These are phyloP conservation scores for Hanseniaspora lindneri DNA, from an alignment of 805 yeast genomes.

Conservation along the genomic window DNA sequence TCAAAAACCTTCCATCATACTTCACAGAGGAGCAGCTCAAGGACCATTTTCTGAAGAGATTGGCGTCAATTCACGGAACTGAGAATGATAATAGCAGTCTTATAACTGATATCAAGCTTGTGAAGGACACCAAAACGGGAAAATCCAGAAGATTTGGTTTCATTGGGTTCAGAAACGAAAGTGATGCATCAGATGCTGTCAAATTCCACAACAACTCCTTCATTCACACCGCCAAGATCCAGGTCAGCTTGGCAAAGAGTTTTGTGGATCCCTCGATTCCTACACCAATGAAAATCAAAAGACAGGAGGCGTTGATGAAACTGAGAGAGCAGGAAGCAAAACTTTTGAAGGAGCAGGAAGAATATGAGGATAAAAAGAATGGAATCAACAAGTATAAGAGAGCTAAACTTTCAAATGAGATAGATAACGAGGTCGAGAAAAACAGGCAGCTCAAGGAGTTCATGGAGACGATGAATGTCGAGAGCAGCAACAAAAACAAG, in stretches of 20 bases:
- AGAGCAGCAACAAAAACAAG: slow-evolving; percentile 40
- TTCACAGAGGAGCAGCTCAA: slow-evolving; percentile 60
- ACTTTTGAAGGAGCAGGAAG: slow-evolving; percentile 34
- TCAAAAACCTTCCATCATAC: slow-evolving; percentile 75
- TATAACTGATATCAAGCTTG: slow-evolving; percentile 79
- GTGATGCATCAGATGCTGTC: slow-evolving; percentile 70
- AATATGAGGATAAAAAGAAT: slow-evolving; percentile 32
- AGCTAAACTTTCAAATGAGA: slow-evolving; percentile 22
- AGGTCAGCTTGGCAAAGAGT: slow-evolving; percentile 72
- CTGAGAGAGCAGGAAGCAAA: slow-evolving; percentile 39
- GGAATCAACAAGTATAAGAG: slow-evolving; percentile 25
- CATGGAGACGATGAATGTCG: slow-evolving; percentile 70
- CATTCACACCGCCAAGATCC: slow-evolving; percentile 69
- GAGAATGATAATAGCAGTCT: slow-evolving; percentile 32
- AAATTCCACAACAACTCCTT: slow-evolving; percentile 63
- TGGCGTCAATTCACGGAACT: slow-evolving; percentile 21
- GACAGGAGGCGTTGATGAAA: slow-evolving; percentile 39
- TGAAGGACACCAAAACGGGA: slow-evolving; percentile 62
- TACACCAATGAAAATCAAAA: slow-evolving; percentile 44
- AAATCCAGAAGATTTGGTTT: slow-evolving; percentile 88
- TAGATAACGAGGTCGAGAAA: slow-evolving; percentile 51
- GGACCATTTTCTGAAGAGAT: slow-evolving; percentile 44
- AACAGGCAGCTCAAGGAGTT: slow-evolving; percentile 68
- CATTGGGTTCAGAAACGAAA: slow-evolving; percentile 63
- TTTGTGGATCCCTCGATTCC: slow-evolving; percentile 78